phyloP scores from a whole-genome alignment of 2,329 filamentous ascomycete genomes.

The Graphilbum sp. region DNA sequence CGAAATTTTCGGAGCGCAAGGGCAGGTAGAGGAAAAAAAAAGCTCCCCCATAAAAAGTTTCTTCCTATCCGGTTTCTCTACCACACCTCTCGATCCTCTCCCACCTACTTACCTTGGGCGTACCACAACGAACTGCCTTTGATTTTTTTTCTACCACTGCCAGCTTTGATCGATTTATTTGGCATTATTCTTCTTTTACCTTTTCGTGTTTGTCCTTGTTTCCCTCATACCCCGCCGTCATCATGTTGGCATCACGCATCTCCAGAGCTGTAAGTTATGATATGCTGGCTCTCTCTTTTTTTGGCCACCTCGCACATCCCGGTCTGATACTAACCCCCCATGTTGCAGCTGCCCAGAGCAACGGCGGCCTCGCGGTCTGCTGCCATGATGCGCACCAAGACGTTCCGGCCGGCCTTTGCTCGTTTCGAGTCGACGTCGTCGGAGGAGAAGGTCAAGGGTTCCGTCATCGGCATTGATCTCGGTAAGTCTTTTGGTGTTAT shows the following conservation, averaged over 20 bases:
- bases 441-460: conserved; percentile 78
- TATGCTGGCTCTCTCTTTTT: too few relatives aligned
- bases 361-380: conserved; percentile 51
- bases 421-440: conserved; percentile 53
- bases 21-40: conserved; percentile 6
- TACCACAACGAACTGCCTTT: too few relatives aligned
- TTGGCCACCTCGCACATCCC: too few relatives aligned
- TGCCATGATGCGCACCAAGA: conserved; percentile 45
- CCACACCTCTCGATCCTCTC: background rate
- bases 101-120: conserved; percentile 1
- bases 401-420: conserved; percentile 57
- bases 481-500: too few relatives aligned
- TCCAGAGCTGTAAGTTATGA: conserved; percentile 51
- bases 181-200: conserved; percentile 4
- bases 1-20: conserved; percentile 8
- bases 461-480: conserved; percentile 96
- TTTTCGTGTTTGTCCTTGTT: conserved; percentile 8
- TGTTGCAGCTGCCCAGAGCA: conserved; percentile 69
- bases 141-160: too few relatives aligned
- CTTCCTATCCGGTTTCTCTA: conserved; percentile 1
- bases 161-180: too few relatives aligned
- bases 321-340: background rate
- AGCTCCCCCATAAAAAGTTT: conserved; percentile 9
- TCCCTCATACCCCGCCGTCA: conserved; percentile 19
- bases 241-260: conserved; percentile 57